These are phyloP conservation scores for Ceratocystis ficicola DNA, from an alignment of 2,329 filamentous ascomycete species.

Conservation along the genomic window DNA sequence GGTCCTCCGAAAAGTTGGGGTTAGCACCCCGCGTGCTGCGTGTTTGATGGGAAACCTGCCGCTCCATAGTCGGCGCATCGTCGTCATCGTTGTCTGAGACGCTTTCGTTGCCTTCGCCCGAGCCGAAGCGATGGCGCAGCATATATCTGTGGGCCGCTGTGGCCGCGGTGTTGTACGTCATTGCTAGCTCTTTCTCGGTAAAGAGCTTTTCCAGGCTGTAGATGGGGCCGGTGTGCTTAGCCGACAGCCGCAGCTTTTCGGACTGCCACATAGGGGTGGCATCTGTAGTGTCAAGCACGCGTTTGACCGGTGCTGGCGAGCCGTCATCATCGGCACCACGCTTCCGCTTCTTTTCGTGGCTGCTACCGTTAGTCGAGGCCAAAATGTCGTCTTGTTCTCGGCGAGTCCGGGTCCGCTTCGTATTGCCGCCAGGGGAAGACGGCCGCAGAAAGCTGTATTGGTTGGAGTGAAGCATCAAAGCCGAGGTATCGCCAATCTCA, in stretches of 20 bases:
- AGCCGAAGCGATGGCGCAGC: constrained; percentile 39
- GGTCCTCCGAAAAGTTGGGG: constrained; percentile 46
- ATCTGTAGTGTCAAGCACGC: constrained; percentile 43
- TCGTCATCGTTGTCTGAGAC: constrained; percentile 44
- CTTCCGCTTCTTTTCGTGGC: constrained; percentile 51
- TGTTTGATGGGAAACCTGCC: constrained; percentile 51
- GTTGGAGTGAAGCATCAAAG: constrained; percentile 53
- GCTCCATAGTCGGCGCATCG: constrained; percentile 48
- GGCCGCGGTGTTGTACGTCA: constrained; percentile 53
- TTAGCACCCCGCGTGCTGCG: constrained; percentile 48
- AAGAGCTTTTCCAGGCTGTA: constrained; percentile 60
- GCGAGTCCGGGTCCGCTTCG: constrained; percentile 51
- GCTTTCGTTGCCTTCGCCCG: constrained; percentile 34
- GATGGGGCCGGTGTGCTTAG: constrained; percentile 46
- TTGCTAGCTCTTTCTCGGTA: constrained; percentile 54
- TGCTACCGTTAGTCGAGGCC: constrained; percentile 28
- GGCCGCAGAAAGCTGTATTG: constrained; percentile 56
- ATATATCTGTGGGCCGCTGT: constrained; percentile 51
- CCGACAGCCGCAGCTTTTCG: constrained; percentile 42
- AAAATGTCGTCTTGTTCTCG: constrained; percentile 48
- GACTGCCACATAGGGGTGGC: constrained; percentile 52
- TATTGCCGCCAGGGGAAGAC: constrained; percentile 50
- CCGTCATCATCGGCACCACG: constrained; percentile 50
- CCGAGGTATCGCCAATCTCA: constrained; percentile 54
- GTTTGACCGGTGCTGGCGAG: constrained; percentile 47